Evolutionary conservation across 805 yeast genomes (phyloP), one percentile per base, ranked within the genome.

Genomic region (Yarrowia keelungensis): DNA sequence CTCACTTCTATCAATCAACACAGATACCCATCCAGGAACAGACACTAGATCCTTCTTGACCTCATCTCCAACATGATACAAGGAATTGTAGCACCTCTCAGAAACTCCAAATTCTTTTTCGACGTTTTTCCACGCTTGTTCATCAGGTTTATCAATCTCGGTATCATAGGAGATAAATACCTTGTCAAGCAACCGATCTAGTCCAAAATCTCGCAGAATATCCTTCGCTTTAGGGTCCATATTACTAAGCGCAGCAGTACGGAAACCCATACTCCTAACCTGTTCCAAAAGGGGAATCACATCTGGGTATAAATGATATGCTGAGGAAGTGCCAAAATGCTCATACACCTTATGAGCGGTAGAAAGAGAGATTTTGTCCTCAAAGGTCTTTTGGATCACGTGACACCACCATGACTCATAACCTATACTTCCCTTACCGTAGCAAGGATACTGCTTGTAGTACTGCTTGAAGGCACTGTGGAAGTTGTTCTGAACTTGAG

Each of bases 51-150:
- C 67, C 22, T 62, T 62, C 8, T 11, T 32, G 2, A n/a, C 8
- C 32, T 62, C 67, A 38, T 62, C 67, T 38, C 67, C 67, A 22
- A 62, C 56, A 39, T 62, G 67, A 12, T 47, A 62, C 26, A 62
- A 10, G 1, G 56, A 62, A 12, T 62, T 49, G 47, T 47, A 62
- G 10, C 47, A 47, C 8, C 56, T n/a, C 39, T 22, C 26, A 3
- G 38, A 38, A 5, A 62, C 56, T 3, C 67, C 56, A 38, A 47
- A 47, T 10, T 10, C 45, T 5, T n/a, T 39, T 11, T 62, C 67
- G 7, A 62, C 67, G 32, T 47, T 36, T 32, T 49, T 38, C 67
- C 67, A 62, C 8, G 67, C 67, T n/a, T 3, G 0, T 1, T 10
- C n/a, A 38, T 62, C 47, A 14, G 67, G 67, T 14, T 62, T 62